Evolutionary conservation across 148 eudicot species (phyloP), one percentile per base, ranked within the genome.

Genomic region (Silene latifolia): DNA sequence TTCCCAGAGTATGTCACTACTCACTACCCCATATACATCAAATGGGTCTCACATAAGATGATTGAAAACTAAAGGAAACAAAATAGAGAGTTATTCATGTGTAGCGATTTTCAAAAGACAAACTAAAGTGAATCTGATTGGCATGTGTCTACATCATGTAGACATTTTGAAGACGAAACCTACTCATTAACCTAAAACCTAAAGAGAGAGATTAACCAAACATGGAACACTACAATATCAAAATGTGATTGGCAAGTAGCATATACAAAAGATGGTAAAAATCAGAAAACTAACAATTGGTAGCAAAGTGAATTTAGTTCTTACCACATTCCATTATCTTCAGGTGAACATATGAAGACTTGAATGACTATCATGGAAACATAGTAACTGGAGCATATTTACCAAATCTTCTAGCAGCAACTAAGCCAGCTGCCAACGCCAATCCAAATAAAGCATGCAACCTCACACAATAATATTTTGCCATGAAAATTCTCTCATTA

Each of bases 391-490:
- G 85, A 20, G 76, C 23, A 42, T 44, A 62, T 25, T 69, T 63
- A 74, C 84, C 69, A 17, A 85, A 69, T 70, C 71, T 79, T 78
- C 85, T 86, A 44, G 97, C 92, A 71, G 85, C 87, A 48, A 88
- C 90, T 69, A 91, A 83, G 56, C 97, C 97, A 24, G 81, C 84
- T n/a, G 94, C 81, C 84, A 89, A 76, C 53, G 94, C 89, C 60
- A 77, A 73, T 72, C 94, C 97, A 63, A 88, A 85, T 24, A 83
- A 12, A 69, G 89, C 79, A 76, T 89, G 92, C 79, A 91, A 84
- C 72, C 97, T 85, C 77, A 89, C 92, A 53, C 97, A 91, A 63
- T 78, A 83, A 78, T 91, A 91, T 74, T 91, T 91, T 0, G 97
- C 90, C 89, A 88, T 85, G 78, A 88, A 91, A 17, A 91, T 89